phyloP scores from a whole-genome alignment of 805 yeast species.

The Wickerhamiella slavikovae region DNA sequence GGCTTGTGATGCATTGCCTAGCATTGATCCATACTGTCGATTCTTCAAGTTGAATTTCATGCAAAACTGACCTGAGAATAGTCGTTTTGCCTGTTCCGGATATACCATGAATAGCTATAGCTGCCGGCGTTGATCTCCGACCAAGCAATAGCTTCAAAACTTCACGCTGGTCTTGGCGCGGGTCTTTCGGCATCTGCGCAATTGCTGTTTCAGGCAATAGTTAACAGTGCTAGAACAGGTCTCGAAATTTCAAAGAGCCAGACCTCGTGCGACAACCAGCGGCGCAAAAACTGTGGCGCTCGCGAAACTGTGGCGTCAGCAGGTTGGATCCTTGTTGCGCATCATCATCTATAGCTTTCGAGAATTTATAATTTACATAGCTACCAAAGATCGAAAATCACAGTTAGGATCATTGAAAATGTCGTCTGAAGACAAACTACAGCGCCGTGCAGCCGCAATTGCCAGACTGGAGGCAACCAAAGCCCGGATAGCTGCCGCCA shows the following conservation, averaged over 20 bases:
- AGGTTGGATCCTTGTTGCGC: no score
- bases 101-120: constrained; percentile 28
- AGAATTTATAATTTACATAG: no score
- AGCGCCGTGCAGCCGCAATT: background rate
- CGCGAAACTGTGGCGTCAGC: no score
- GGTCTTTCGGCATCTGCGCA: no score
- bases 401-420: no score
- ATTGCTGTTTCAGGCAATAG: no score
- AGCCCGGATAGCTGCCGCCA: background rate
- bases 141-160: constrained; percentile 19
- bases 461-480: background rate
- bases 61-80: constrained; percentile 18
- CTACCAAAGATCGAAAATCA: no score
- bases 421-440: background rate
- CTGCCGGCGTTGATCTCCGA: constrained; percentile 16
- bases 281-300: no score
- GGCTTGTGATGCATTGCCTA: constrained; percentile 28
- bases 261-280: no score
- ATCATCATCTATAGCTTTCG: no score
- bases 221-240: no score
- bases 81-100: constrained; percentile 28
- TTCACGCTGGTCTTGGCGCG: constrained; percentile 18
- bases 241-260: no score
- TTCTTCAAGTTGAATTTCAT: constrained; percentile 15
- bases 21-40: constrained; percentile 23